Base-by-base conservation (phyloP, 371 early-diverging fungal genomes). In the Blakeslea trispora region DNA sequence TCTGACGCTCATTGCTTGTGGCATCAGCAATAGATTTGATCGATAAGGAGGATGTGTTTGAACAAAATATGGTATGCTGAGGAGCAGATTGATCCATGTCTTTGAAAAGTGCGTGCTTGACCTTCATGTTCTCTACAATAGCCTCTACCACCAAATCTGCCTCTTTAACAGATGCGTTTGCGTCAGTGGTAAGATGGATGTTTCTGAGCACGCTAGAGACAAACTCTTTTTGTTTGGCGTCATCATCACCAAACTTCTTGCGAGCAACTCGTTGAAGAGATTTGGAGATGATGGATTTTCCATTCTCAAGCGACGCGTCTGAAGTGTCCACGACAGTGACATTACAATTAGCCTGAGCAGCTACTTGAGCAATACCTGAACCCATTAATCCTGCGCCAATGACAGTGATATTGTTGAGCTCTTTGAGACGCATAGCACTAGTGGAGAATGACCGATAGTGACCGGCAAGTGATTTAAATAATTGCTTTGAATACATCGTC, bases 341-440 rank as follows among this genome's bases (percentile, higher is more conserved):
- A 22, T 82, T 69, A 74, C 84, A 89, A 44, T 84, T 80, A 56
- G 85, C 71, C 64, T 88, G 89, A 14, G 96, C 96, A 9, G 94
- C 91, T 0, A 96, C 95, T 63, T 97, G 96, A n/a, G 83, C 94
- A 56, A 96, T 94, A 53, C 97, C 96, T 6, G 95, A 89, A 37
- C 97, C 97, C 97, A 97, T 97, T 50, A 95, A 81, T 45, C 93
- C 93, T 17, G 90, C 84, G 41, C 93, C 93, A 59, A 88, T 82
- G 17, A 93, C 85, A 3, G 89, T 81, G 40, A 93, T 79, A 43
- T 80, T 83, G 55, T 81, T 55, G 56, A 87, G 74, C 24, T 70
- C 70, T 49, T 71, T 72, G 13, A 65, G 50, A 14, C 53, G 50
- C 17, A 45, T 24, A 24, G 74, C 50, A 8, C 59, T 63, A n/a